A percentile compares a stretch with the other conserved stretches of the same genome.
Conservation (phyloP, 2,329 filamentous ascomycete species). For the Neofusicoccum ribis region DNA sequence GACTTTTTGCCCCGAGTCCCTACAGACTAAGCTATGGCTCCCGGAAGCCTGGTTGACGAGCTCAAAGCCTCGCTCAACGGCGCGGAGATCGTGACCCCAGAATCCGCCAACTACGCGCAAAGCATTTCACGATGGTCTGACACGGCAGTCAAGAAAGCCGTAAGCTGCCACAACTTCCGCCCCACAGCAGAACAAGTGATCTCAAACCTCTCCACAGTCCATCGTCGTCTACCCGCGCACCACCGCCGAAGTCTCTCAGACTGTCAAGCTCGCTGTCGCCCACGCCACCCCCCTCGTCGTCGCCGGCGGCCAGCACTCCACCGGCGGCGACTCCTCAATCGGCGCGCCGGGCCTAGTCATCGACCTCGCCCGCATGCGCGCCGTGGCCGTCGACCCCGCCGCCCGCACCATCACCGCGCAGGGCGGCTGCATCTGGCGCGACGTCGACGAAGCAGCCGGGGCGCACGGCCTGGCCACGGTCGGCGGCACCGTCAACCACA, state of each 20-base stretch:
- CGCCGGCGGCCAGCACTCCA: slow-evolving; percentile 58
- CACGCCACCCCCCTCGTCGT: slow-evolving; percentile 53
- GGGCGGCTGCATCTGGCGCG: slow-evolving; percentile 56
- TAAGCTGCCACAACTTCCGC: slow-evolving; percentile 9
- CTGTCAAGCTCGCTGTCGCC: slow-evolving; percentile 23
- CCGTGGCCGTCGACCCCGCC: slow-evolving; percentile 45
- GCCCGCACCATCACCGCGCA: slow-evolving; percentile 50
- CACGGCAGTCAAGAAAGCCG: slow-evolving; percentile 23
- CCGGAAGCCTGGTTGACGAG: neutral
- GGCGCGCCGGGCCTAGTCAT: slow-evolving; percentile 55
- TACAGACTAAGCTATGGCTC: neutral
- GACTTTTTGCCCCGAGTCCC: no score
- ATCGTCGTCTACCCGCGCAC: neutral
- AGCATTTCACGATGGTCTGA: slow-evolving; percentile 26
- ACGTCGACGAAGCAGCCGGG: slow-evolving; percentile 54
- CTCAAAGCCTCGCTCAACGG: neutral
- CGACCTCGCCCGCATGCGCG: slow-evolving; percentile 53
- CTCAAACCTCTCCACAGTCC: neutral
- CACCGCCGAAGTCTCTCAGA: neutral
- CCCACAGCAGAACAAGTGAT: neutral
- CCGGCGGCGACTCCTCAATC: slow-evolving; percentile 52
- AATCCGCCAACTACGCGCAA: slow-evolving; percentile 21
- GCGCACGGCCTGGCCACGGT: slow-evolving; percentile 58
- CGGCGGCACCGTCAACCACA: slow-evolving; percentile 63
- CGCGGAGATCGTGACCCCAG: slow-evolving; percentile 22